Evolutionary conservation across 2,329 filamentous ascomycete genomes (phyloP), one percentile per base, ranked within the genome.

Genomic region (Helicocarpus griseus): DNA sequence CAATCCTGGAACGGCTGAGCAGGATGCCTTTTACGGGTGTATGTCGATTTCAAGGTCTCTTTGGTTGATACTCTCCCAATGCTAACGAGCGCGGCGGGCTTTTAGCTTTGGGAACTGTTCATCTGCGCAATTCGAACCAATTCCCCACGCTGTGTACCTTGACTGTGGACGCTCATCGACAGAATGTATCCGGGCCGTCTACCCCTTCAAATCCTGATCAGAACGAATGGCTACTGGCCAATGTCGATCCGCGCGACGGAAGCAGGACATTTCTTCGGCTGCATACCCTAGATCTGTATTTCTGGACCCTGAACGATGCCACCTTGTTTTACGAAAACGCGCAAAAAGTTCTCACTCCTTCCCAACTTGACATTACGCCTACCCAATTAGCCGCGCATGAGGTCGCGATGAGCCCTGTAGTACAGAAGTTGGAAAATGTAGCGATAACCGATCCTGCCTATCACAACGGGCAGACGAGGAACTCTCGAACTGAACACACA

Each of bases 11-110:
- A 81, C 78, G 8, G 69, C 76, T 17, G 75, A 79, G n/a, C 81
- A 84, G 61, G 81, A 84, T 71, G 80, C 80, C 44, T 83, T 85
- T 63, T 73, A 74, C 58, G 81, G 81, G 55, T 72, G 77, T 79
- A 64, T 63, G 75, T 41, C 24, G 38, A 17, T 17, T 22, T 45
- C 11, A 29, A 11, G 29, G 19, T 35, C 28, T 35, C 28, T 19
- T 22, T 22, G 9, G 8, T 49, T 38, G 29, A 47, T 24, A 49
- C 3, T 21, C 24, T n/a, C 41, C 41, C 41, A 9, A 11, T 40
- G 47, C 29, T 38, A 13, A 39, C 35, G 33, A 40, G 45, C 29
- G 29, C 13, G 47, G 33, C 33, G 26, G n/a, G 13, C 6, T 41
- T 48, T 3, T 58, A 79, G 75, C 71, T 48, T 62, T 84, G 54